Evolutionary conservation across 441 rosid species (phyloP).

Genomic region (Erysimum pusillum): DNA sequence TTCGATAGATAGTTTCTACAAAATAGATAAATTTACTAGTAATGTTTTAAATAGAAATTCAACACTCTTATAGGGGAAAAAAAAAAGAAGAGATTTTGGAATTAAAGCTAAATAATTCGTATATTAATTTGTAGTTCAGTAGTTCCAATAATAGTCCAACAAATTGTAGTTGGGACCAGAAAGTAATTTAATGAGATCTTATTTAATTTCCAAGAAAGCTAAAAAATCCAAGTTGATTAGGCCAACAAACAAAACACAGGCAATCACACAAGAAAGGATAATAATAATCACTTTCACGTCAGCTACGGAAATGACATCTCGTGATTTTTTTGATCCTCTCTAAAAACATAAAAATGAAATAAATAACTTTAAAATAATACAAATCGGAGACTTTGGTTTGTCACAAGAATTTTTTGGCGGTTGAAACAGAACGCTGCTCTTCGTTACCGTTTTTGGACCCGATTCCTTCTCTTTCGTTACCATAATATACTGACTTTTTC

Average conservation of each 20-base stretch:
- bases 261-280: slow-evolving; percentile 8
- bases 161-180: slow-evolving; percentile 30
- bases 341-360: background rate
- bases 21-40: too few species aligned
- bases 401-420: slow-evolving; percentile 39
- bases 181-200: slow-evolving; percentile 8
- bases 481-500: background rate
- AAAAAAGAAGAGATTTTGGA: too few species aligned
- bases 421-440: slow-evolving; percentile 44
- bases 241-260: slow-evolving; percentile 30
- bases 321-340: slow-evolving; percentile 37
- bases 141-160: slow-evolving; percentile 17
- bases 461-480: slow-evolving; percentile 36
- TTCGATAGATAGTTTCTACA: too few species aligned
- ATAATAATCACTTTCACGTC: slow-evolving; percentile 6
- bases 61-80: too few species aligned
- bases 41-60: too few species aligned
- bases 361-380: background rate
- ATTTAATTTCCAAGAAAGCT: slow-evolving; percentile 17
- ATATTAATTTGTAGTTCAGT: background rate
- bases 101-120: background rate
- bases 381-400: slow-evolving; percentile 13
- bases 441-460: slow-evolving; percentile 47
- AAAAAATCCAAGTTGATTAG: slow-evolving; percentile 32
- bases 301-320: slow-evolving; percentile 21